Conservation (phyloP, 2,329 filamentous ascomycete genomes). For the Colletotrichum higginsianum region DNA sequence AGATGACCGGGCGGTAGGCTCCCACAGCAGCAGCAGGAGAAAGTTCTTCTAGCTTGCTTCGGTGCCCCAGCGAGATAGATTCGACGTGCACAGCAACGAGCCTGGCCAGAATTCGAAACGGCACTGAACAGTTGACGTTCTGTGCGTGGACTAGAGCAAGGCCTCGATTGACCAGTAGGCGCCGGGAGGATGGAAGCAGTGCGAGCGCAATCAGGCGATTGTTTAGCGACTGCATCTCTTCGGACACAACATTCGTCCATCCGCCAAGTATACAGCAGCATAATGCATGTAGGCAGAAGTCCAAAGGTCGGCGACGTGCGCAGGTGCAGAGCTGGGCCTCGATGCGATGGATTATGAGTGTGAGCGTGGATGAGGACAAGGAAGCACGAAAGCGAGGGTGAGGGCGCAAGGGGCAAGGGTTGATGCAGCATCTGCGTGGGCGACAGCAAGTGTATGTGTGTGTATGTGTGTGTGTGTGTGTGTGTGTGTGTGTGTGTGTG, state of each 20-base stretch:
- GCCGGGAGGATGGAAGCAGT: constrained; percentile 4
- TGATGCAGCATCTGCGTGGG: constrained; percentile 16
- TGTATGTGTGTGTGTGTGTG: neutral
- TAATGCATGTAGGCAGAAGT: no score
- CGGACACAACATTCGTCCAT: neutral
- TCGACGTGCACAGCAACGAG: constrained; percentile 2
- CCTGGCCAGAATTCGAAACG: constrained; percentile 35
- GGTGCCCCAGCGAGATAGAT: neutral
- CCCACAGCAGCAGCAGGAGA: constrained; percentile 7
- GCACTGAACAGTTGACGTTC: constrained; percentile 24
- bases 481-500: constrained; percentile 2
- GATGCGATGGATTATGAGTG: neutral
- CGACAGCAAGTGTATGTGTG: neutral
- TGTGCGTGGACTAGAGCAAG: constrained; percentile 35
- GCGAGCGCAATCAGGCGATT: constrained; percentile 1
- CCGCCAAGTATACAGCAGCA: neutral
- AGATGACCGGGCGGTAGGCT: constrained; percentile 11
- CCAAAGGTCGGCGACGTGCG: neutral
- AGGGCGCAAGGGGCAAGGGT: neutral
- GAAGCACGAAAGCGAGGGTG: no score
- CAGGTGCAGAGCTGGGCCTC: neutral
- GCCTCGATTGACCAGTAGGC: constrained; percentile 20
- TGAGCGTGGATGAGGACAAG: neutral
- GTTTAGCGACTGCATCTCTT: neutral
- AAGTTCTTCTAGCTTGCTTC: constrained; percentile 29